phyloP scores from a whole-genome alignment of 1,284 basidiomycete species.

The Cryptococcus sp. region DNA sequence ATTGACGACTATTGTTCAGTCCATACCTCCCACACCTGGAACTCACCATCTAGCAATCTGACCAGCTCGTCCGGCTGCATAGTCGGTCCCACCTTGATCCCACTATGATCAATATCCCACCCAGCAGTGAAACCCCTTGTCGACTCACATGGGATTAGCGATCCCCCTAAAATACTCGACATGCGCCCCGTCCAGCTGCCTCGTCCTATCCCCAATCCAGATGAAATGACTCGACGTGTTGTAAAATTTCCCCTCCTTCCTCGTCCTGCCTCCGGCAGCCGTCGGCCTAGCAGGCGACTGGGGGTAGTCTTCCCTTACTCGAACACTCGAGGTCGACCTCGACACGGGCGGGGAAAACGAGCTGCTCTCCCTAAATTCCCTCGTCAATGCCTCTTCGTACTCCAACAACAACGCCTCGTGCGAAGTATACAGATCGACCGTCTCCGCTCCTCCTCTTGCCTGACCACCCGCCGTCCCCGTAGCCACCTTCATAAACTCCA shows the following conservation, averaged over 20 bases:
- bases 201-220: constrained; percentile 97
- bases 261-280: background rate
- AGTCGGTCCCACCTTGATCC: constrained; percentile 90
- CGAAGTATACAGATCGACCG: constrained; percentile 91
- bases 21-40: too few species aligned
- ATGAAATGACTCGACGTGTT: constrained; percentile 76
- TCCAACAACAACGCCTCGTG: constrained; percentile 91
- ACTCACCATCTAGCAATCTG: constrained; percentile 66
- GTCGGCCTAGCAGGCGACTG: constrained; percentile 23
- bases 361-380: constrained; percentile 44
- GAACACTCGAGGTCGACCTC: constrained; percentile 23
- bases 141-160: constrained; percentile 71
- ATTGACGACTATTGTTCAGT: constrained; percentile 85
- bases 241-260: constrained; percentile 27
- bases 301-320: constrained; percentile 8
- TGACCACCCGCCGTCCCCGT: constrained; percentile 61
- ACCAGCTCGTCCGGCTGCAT: constrained; percentile 80
- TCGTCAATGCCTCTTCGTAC: constrained; percentile 89
- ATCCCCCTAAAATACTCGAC: constrained; percentile 94
- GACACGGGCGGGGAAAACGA: constrained; percentile 24
- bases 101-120: constrained; percentile 42
- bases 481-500: constrained; percentile 73
- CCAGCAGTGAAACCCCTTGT: background rate
- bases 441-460: constrained; percentile 65
- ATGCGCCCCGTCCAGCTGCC: constrained; percentile 87